Conservation (phyloP, 495 filamentous ascomycete species). For the Penicillium tannophilum region DNA sequence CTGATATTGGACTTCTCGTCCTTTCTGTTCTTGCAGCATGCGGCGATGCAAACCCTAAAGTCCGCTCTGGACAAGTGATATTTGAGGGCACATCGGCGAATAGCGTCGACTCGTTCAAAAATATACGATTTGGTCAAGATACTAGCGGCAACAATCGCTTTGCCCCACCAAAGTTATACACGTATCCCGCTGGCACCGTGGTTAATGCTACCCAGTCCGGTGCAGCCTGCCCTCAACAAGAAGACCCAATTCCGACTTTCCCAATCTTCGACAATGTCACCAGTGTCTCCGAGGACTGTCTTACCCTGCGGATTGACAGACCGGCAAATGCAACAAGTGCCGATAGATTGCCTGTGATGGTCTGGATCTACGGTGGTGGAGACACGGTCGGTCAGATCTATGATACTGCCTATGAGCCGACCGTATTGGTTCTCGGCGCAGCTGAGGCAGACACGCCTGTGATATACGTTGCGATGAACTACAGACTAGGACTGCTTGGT, state of each 20-base stretch:
- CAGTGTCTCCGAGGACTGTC: conserved; percentile 17
- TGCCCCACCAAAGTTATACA: conserved; percentile 14
- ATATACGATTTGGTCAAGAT: conserved; percentile 18
- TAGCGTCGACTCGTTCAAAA: conserved; percentile 17
- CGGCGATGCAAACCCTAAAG: background rate
- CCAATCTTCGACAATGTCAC: conserved; percentile 21
- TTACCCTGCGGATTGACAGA: conserved; percentile 17
- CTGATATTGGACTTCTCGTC: background rate
- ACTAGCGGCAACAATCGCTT: conserved; percentile 19
- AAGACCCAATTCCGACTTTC: conserved; percentile 12
- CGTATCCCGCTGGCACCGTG: conserved; percentile 13
- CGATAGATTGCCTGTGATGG: conserved; percentile 19
- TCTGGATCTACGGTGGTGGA: conserved; percentile 19
- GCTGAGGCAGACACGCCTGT: conserved; percentile 15
- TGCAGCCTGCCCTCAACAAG: conserved; percentile 22
- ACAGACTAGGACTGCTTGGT: conserved; percentile 19
- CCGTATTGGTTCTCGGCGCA: conserved; percentile 8
- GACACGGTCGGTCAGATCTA: conserved; percentile 21
- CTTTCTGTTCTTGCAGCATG: background rate
- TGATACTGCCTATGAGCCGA: conserved; percentile 16
- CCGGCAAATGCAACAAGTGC: conserved; percentile 10
- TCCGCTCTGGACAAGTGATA: background rate
- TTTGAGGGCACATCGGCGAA: conserved; percentile 11
- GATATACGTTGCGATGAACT: conserved; percentile 21
- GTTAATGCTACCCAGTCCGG: conserved; percentile 17